phyloP scores from a whole-genome alignment of 805 yeast genomes.

The Wickerhamomyces xylosicus region DNA sequence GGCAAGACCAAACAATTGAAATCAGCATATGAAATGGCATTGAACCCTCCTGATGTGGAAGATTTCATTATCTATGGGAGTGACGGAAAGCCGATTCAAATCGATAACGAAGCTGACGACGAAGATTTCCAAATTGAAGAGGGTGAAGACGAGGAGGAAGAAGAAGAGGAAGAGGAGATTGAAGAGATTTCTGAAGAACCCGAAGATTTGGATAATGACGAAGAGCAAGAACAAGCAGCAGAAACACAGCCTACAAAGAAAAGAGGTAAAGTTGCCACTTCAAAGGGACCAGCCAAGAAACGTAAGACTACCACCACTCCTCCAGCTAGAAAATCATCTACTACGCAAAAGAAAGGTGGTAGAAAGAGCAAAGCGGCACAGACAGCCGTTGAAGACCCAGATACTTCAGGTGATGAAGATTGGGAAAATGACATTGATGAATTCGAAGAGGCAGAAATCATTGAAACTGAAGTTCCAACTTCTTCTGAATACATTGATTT shows the following conservation, averaged over 20 bases:
- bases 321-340: constrained; percentile 6
- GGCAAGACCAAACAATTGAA: constrained; percentile 29
- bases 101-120: constrained; percentile 22
- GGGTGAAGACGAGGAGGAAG: constrained; percentile 16
- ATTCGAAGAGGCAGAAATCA: constrained; percentile 8
- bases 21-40: constrained; percentile 44
- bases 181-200: constrained; percentile 18
- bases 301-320: constrained; percentile 6
- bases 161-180: constrained; percentile 20
- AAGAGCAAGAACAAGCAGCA: constrained; percentile 9
- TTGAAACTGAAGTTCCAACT: constrained; percentile 11
- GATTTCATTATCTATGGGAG: constrained; percentile 33
- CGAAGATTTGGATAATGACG: constrained; percentile 14
- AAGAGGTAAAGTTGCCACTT: constrained; percentile 6
- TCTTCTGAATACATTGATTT: constrained; percentile 8
- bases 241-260: constrained; percentile 5
- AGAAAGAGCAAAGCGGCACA: constrained; percentile 5
- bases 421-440: constrained; percentile 15
- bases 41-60: constrained; percentile 37
- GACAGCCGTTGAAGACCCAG: constrained; percentile 13
- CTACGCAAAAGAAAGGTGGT: constrained; percentile 4
- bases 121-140: constrained; percentile 19
- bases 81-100: constrained; percentile 28
- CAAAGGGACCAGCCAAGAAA: constrained; percentile 2
- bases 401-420: constrained; percentile 18